Base-by-base conservation (phyloP, 306 rosid species). In the Ceratonia siliqua region DNA sequence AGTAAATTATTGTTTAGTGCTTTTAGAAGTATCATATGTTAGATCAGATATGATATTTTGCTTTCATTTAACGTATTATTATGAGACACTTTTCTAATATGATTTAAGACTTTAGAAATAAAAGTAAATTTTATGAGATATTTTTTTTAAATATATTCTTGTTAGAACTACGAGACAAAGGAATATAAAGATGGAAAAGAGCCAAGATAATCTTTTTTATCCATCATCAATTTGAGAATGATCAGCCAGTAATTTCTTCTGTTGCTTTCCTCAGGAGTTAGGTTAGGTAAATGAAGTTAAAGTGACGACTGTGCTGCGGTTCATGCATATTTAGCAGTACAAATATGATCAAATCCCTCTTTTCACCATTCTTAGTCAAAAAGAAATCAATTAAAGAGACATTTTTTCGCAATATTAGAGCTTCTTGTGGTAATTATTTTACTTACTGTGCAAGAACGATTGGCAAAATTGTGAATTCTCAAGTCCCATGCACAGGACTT, bases 261-360 rank as follows among this genome's bases (percentile, higher is more conserved):
- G 11, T 62, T 38, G 32, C 33, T 38, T 45, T 74, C 48, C 52
- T 62, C 72, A 72, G n/a, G n/a, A 63, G 24, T 28, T 28, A 63
- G n/a, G 72, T 63, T 75, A 75, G 79, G 79, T 75, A 52, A 73
- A 46, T 73, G 64, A 62, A 49, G 71, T 48, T 62, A 70, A 74
- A 74, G 9, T 36, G 42, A 74, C 45, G 41, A 48, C 62, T 22
- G 33, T 62, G 35, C 33, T 63, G 39, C 14, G 32, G 45, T 50
- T 62, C 53, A 49, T 50, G 8, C n/a, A 62, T 11, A 62, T 25
- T 15, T 15, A 24, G 21, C 12, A 18, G 6, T 53, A 39, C n/a
- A n/a, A n/a, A n/a, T n/a, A n/a, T 30, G 35, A 73, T 30, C n/a
- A 30, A 22, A 45, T n/a, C n/a, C 17, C 49, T 30, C 46, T 15